Evolutionary conservation across 306 rosid genomes (phyloP), one percentile per base, ranked within the genome.

Genomic region (Purshia tridentata): DNA sequence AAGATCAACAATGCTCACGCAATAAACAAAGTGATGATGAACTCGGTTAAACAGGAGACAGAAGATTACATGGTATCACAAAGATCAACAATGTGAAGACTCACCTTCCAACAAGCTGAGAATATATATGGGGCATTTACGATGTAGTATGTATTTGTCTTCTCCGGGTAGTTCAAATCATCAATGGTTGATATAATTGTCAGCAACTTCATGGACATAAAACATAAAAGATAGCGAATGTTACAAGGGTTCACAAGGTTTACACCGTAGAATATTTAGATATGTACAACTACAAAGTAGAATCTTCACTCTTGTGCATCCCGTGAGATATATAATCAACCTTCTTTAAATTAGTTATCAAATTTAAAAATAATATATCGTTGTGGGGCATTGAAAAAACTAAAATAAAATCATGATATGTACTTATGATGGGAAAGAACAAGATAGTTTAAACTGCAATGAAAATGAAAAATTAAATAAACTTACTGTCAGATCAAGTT

Each of bases 101-200:
- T 74, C 78, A 93, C 98, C 96, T 90, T 89, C 99, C 99, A 94
- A 87, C 97, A 94, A 37, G 92, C 88, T 42, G 99, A 88, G 87
- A 94, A 94, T 79, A 94, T 82, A 74, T 88, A 91, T 0, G 99
- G 97, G 41, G 47, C 92, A 76, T 94, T 94, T 71, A 88, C 99
- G 56, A 94, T 85, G 84, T 88, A 94, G 79, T 94, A 94, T 13
- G 99, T 75, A 79, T 87, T 88, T 64, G 99, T 81, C 83, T 80
- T 94, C 90, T 94, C 99, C 8, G 97, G 99, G 84, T 94, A 94
- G 86, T 94, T 94, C 83, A 91, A 77, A 83, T 94, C 99, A 83
- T 94, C 99, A 56, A 94, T 86, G 77, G 90, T 91, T 60, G 97
- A 79, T 77, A 94, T 88, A 68, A 88, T 85, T 39, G 96, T 85